Conservation (phyloP, 179 eudicot species). For the Monotropa hypopitys region DNA sequence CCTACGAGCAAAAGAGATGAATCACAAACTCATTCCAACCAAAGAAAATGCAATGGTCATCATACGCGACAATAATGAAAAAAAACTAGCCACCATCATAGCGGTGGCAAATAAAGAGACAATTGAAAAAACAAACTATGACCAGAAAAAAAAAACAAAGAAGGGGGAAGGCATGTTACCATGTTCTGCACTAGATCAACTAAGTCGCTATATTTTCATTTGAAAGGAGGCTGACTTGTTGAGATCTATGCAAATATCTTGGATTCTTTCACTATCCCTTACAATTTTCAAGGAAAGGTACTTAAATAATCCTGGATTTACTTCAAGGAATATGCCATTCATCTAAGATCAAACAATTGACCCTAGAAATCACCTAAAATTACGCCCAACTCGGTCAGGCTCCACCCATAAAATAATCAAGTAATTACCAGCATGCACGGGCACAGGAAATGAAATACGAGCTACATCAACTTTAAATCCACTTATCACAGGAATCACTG, state of each 20-base stretch:
- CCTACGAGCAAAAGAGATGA: conserved; percentile 36
- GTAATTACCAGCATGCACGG: too few species aligned
- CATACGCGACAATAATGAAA: not conserved
- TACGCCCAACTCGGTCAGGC: not conserved
- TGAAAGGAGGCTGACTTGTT: not conserved
- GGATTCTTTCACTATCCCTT: not conserved
- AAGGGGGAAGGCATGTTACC: not conserved
- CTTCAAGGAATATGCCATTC: not conserved
- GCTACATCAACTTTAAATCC: too few species aligned
- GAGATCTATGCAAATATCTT: not conserved
- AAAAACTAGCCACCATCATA: not conserved
- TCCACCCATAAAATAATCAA: not conserved
- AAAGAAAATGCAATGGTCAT: not conserved
- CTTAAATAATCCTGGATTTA: not conserved
- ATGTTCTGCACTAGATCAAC: not conserved
- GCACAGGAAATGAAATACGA: too few species aligned
- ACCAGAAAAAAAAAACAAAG: not conserved
- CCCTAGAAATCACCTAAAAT: not conserved
- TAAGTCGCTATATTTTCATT: not conserved
- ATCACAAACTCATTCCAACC: not conserved
- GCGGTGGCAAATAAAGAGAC: not conserved
- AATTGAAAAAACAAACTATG: not conserved
- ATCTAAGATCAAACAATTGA: not conserved
- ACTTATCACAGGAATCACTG: too few species aligned
- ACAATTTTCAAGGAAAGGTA: not conserved